Base-by-base conservation (phyloP, 2,329 filamentous ascomycete genomes). In the Blumeria hordei region DNA sequence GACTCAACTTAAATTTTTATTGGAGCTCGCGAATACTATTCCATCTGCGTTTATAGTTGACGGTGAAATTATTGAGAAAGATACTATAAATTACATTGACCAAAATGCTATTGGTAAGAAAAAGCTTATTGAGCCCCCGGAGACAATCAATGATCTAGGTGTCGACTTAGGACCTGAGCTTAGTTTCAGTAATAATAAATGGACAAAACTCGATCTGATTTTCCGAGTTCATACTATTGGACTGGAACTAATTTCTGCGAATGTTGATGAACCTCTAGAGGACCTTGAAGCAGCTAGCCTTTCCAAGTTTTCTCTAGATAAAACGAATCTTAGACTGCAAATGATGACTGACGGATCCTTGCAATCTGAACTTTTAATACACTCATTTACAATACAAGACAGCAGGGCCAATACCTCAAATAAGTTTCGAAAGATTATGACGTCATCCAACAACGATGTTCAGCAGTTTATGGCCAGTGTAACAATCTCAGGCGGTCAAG, bases 391-490 rank as follows among this genome's bases (percentile, higher is more conserved):
- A 0, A 94, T 96, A 60, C 78, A 85, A 55, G 92, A 99, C 66
- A 95, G 84, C 59, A 81, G 93, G n/a, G 81, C 80, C 4, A 77
- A 79, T 55, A 88, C 94, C 62, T 85, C 83, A 5, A 98, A 95
- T 71, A 95, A 94, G 65, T 99, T 93, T 74, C 80, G 88, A 53
- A 93, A 90, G 67, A 95, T 98, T 69, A 96, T 98, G 92, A 88
- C 88, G 1, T 81, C 94, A 55, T 88, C 88, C 64, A 96, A 95
- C 67, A 90, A 88, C 61, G 83, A 88, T 55, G 88, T 92, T 49
- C 88, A 96, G 66, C 93, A 99, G 62, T 88, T 98, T 64, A 98
- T 98, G 92, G 92, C 92, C 16, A 95, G 85, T 65, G 72, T 98
- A 3, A 93, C 88, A 0, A 93, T 98, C 68, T 88, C 88, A 0